Evolutionary conservation across 2,329 filamentous ascomycete species (phyloP).

Genomic region (Rasamsonia emersonii): DNA sequence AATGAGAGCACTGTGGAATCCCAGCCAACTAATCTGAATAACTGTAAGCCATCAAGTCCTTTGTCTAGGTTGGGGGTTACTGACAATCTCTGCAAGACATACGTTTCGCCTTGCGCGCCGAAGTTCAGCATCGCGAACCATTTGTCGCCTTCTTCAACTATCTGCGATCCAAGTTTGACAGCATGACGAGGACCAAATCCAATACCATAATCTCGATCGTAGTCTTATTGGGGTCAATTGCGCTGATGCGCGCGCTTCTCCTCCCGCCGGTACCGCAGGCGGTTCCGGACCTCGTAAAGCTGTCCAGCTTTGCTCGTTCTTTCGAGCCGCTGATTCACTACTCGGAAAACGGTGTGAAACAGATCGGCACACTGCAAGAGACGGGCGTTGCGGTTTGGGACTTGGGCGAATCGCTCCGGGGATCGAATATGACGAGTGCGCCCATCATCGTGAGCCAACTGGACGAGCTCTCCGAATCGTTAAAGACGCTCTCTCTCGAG

Average conservation of each 20-base stretch:
- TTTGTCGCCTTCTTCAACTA: slow-evolving; percentile 65
- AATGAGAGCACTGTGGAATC: slow-evolving; percentile 30
- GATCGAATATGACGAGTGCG: slow-evolving; percentile 83
- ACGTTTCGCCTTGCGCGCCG: slow-evolving; percentile 76
- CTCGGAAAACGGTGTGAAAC: slow-evolving; percentile 77
- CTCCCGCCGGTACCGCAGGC: slow-evolving; percentile 58
- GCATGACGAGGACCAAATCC: slow-evolving; percentile 60
- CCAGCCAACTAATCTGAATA: slow-evolving; percentile 35
- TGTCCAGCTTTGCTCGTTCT: slow-evolving; percentile 78
- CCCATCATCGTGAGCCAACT: slow-evolving; percentile 77
- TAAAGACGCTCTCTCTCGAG: slow-evolving; percentile 76
- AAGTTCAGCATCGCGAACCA: slow-evolving; percentile 80
- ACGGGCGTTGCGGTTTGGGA: slow-evolving; percentile 94
- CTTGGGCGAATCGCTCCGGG: slow-evolving; percentile 78
- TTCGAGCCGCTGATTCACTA: slow-evolving; percentile 95
- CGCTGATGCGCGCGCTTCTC: slow-evolving; percentile 57
- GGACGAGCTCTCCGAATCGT: slow-evolving; percentile 74
- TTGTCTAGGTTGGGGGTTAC: too few relatives aligned
- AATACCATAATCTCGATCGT: slow-evolving; percentile 57
- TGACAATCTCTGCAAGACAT: too few relatives aligned
- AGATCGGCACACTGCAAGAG: slow-evolving; percentile 81
- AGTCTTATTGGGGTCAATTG: slow-evolving; percentile 55
- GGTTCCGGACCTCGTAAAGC: slow-evolving; percentile 79
- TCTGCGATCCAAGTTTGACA: slow-evolving; percentile 50
- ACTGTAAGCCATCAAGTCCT: slow-evolving; percentile 43